Conservation (phyloP, 176 grass and related monocot genomes). For the Oropetium thomaeum region DNA sequence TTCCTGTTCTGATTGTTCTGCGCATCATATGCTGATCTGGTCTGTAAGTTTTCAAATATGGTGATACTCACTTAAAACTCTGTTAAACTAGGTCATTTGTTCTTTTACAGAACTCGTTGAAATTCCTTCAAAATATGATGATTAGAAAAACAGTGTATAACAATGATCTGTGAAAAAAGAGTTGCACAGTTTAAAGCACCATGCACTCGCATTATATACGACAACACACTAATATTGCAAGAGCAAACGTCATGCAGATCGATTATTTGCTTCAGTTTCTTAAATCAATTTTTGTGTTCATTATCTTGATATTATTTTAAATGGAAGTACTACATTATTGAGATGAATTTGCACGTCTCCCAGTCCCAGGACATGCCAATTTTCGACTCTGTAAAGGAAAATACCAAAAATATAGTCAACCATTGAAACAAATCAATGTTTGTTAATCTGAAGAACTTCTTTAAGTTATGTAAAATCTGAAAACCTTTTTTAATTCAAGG, state of each 20-base stretch:
- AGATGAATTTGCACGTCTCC: background rate
- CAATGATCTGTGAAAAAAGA: background rate
- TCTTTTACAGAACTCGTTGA: background rate
- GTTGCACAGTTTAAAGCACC: background rate
- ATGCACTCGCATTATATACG: background rate
- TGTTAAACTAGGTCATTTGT: background rate
- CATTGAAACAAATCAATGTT: background rate
- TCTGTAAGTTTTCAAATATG: background rate
- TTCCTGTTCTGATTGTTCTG: background rate
- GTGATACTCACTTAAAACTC: background rate
- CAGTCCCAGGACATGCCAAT: background rate
- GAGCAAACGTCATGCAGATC: background rate
- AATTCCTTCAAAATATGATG: slow-evolving; percentile 2
- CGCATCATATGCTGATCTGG: background rate
- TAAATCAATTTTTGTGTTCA: background rate
- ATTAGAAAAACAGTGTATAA: background rate
- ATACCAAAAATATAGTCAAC: background rate
- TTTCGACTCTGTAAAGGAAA: background rate
- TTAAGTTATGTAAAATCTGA: slow-evolving; percentile 36
- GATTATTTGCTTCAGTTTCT: background rate
- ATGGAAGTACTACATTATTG: background rate
- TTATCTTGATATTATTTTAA: background rate
- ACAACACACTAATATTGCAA: background rate
- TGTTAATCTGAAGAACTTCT: slow-evolving; percentile 42
- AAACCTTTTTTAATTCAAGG: slow-evolving; percentile 45